These are phyloP conservation scores for Exophiala calicioides DNA, from an alignment of 2,329 filamentous ascomycete species.

Conservation along the genomic window DNA sequence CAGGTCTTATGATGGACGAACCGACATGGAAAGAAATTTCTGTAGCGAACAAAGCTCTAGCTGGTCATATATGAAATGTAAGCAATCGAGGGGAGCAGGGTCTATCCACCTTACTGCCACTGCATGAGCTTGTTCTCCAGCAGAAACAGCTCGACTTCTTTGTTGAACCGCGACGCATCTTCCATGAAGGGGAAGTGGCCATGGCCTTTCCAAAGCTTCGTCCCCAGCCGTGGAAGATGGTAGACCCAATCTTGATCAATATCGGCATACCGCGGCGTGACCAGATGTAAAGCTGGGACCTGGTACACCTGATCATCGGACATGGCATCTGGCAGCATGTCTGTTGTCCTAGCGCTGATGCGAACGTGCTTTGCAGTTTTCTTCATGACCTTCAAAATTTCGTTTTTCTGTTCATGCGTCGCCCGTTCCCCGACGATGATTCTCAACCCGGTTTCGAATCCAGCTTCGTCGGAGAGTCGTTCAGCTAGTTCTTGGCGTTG, in stretches of 20 bases:
- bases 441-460: constrained; percentile 1
- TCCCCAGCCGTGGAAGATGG: constrained; percentile 5
- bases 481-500: constrained; percentile 2
- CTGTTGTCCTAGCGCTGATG: constrained; percentile 11
- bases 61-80: too few species aligned
- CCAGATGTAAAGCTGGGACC: constrained; percentile 7
- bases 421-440: not conserved
- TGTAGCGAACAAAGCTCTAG: too few species aligned
- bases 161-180: constrained; percentile 11
- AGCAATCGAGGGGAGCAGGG: too few species aligned
- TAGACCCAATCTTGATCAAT: constrained; percentile 8
- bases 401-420: not conserved
- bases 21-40: too few species aligned
- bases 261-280: not conserved
- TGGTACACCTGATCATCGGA: constrained; percentile 2
- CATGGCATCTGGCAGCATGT: constrained; percentile 5
- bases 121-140: too few species aligned
- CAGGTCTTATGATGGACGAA: too few species aligned
- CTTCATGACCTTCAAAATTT: constrained; percentile 10
- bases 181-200: constrained; percentile 19
- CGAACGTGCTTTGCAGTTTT: constrained; percentile 6
- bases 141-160: constrained; percentile 5
- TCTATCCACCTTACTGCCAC: too few species aligned
- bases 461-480: not conserved
- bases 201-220: constrained; percentile 4